phyloP scores from a whole-genome alignment of 2,329 filamentous ascomycete species.

The Claviceps sp. region DNA sequence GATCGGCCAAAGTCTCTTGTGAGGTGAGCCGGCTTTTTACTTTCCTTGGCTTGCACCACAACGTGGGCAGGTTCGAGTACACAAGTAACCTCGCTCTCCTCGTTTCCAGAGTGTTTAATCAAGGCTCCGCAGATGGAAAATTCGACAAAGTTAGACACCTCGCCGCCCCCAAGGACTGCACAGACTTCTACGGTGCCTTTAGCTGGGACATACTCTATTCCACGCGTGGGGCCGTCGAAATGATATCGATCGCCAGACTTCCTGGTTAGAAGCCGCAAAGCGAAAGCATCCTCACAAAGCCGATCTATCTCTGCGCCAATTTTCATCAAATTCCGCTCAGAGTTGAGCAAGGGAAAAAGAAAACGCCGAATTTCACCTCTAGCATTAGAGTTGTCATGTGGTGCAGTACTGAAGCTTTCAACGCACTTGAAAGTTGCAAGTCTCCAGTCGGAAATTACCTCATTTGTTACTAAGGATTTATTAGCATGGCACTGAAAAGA shows the following conservation, averaged over 20 bases:
- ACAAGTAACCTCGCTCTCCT: too few species aligned
- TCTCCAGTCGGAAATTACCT: neutral
- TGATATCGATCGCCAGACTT: neutral
- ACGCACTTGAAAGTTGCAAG: neutral
- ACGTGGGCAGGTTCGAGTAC: too few species aligned
- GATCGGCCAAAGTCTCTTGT: too few species aligned
- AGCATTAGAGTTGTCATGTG: fast-evolving
- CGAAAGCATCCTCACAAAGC: neutral
- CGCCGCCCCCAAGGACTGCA: too few species aligned
- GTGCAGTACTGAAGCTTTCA: neutral
- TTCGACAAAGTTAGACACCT: too few species aligned
- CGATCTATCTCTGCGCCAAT: neutral
- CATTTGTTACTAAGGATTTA: neutral
- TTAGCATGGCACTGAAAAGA: neutral
- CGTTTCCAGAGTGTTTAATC: too few species aligned
- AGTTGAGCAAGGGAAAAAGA: neutral
- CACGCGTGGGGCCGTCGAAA: neutral
- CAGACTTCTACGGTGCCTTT: too few species aligned
- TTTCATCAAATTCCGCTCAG: neutral
- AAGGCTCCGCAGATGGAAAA: too few species aligned
- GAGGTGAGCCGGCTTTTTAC: too few species aligned
- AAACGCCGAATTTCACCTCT: neutral
- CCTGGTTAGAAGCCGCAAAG: neutral
- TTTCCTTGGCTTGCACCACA: too few species aligned
- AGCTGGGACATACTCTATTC: neutral